Evolutionary conservation across 2,329 filamentous ascomycete species (phyloP).

Genomic region (Cercospora janseana): DNA sequence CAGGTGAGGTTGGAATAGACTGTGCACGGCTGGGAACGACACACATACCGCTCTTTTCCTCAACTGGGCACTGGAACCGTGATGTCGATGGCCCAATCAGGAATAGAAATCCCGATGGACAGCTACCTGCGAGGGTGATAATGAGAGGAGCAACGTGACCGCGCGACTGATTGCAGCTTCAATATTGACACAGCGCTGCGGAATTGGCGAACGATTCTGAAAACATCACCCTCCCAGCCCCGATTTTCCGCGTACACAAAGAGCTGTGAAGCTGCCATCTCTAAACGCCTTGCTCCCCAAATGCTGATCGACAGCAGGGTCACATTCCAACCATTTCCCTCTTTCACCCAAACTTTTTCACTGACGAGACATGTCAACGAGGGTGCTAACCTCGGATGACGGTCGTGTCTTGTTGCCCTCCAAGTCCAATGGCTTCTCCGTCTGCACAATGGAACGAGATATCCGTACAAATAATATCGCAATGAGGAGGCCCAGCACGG

Average conservation of each 20-base stretch:
- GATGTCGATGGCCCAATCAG: slow-evolving; percentile 6
- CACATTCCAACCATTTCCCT: neutral
- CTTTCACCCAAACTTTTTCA: too few species aligned
- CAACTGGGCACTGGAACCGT: slow-evolving; percentile 4
- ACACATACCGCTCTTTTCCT: slow-evolving; percentile 2
- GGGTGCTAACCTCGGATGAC: slow-evolving; percentile 19
- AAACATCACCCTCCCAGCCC: too few species aligned
- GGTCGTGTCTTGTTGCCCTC: slow-evolving; percentile 17
- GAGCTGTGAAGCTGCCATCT: slow-evolving; percentile 20
- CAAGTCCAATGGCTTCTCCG: slow-evolving; percentile 26
- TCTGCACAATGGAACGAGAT: slow-evolving; percentile 25
- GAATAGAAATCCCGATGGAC: neutral
- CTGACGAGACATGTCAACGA: slow-evolving; percentile 10
- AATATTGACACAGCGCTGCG: too few species aligned
- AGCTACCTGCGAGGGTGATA: neutral
- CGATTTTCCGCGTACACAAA: slow-evolving; percentile 15
- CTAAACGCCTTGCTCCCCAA: slow-evolving; percentile 4
- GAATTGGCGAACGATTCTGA: too few species aligned
- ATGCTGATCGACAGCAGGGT: slow-evolving; percentile 1
- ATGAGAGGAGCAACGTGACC: neutral
- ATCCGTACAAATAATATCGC: slow-evolving; percentile 33
- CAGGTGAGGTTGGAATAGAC: slow-evolving; percentile 16
- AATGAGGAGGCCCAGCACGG: slow-evolving; percentile 32
- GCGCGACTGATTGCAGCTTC: too few species aligned
- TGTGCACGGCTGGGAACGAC: neutral